Percentiles rank a stretch among this genome's conserved stretches.
These are phyloP conservation scores for Daldinia vernicosa DNA, from an alignment of 495 filamentous ascomycete species.

Conservation along the genomic window DNA sequence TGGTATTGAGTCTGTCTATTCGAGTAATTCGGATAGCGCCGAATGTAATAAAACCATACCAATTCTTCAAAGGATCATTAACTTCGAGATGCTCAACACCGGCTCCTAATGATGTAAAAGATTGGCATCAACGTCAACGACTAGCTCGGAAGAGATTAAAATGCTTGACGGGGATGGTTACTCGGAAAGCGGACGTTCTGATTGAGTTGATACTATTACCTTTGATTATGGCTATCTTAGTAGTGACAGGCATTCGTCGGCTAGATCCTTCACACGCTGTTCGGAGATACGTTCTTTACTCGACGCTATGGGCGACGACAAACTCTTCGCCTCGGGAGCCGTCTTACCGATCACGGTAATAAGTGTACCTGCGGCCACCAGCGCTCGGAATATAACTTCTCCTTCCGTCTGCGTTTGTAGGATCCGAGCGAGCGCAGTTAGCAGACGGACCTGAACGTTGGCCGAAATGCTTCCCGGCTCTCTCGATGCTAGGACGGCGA, in stretches of 20 bases:
- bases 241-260: constrained; percentile 65
- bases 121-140: background rate
- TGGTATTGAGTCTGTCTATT: background rate
- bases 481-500: constrained; percentile 67
- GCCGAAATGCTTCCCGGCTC: constrained; percentile 40
- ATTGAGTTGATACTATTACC: background rate
- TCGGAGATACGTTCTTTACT: constrained; percentile 53
- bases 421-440: constrained; percentile 65
- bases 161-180: background rate
- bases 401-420: constrained; percentile 72
- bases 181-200: background rate
- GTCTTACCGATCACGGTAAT: constrained; percentile 62
- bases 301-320: constrained; percentile 36
- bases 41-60: background rate
- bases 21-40: background rate
- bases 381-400: constrained; percentile 82
- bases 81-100: background rate
- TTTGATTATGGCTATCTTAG: constrained; percentile 41
- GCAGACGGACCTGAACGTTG: constrained; percentile 41
- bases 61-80: background rate
- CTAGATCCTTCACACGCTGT: constrained; percentile 65
- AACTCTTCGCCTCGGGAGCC: constrained; percentile 50
- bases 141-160: background rate
- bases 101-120: background rate
- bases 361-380: constrained; percentile 86